These are phyloP conservation scores for Stephania yunnanensis DNA, from an alignment of 164 flowering plant genomes.

Conservation along the genomic window DNA sequence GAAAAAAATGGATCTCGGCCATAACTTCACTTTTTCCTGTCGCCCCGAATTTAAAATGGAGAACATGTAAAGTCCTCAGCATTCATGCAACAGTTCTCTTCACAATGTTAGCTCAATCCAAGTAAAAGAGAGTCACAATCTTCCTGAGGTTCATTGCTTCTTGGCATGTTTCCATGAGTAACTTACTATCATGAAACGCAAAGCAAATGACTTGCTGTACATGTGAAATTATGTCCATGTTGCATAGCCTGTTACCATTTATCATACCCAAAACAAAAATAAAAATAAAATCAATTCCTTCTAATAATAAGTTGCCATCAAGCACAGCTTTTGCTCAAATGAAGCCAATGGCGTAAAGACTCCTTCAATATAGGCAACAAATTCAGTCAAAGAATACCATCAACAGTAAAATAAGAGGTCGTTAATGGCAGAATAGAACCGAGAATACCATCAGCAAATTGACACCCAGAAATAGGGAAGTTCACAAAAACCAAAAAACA, in stretches of 20 bases:
- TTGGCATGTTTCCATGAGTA: conserved; percentile 98
- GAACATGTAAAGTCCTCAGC: not conserved
- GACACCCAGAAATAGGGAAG: not conserved
- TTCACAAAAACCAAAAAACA: not conserved
- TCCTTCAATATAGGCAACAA: not conserved
- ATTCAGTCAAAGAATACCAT: not conserved
- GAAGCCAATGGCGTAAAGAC: not conserved
- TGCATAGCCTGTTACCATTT: conserved; percentile 62
- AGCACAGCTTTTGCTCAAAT: not conserved
- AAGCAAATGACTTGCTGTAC: conserved; percentile 98
- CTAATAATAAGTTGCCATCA: not conserved
- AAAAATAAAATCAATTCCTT: not conserved
- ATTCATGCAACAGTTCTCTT: not conserved
- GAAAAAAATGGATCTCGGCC: not conserved
- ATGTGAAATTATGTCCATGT: conserved; percentile 90
- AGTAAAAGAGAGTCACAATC: conserved; percentile 90
- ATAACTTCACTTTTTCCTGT: not conserved
- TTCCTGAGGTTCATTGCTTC: conserved; percentile 90
- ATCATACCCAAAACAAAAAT: not conserved
- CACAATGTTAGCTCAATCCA: conserved; percentile 43
- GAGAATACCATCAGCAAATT: too few relatives aligned
- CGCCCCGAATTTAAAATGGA: not conserved
- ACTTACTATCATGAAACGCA: conserved; percentile 88
- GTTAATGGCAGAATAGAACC: not conserved
- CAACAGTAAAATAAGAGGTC: too few relatives aligned